A percentile compares a stretch with the other conserved stretches of the same genome.
Conservation (phyloP, 495 filamentous ascomycete species). For the Neurospora discreta region DNA sequence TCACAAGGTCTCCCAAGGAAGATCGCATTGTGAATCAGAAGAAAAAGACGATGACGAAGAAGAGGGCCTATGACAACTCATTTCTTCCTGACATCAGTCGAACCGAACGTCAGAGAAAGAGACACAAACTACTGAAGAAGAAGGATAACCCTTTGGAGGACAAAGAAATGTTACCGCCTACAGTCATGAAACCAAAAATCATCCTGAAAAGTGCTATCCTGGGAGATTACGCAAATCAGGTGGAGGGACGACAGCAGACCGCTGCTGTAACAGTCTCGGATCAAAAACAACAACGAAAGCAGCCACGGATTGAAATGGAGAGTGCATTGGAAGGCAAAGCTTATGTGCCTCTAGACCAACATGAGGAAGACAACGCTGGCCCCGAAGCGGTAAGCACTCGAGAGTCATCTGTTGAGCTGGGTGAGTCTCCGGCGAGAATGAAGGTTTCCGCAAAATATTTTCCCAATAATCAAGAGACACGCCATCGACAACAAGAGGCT, state of each 20-base stretch:
- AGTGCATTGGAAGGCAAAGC: neutral
- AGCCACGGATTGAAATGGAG: neutral
- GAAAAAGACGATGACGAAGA: neutral
- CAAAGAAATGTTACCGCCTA: neutral
- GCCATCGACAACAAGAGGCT: neutral
- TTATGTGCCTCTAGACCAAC: neutral
- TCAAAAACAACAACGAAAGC: neutral
- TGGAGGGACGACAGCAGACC: neutral
- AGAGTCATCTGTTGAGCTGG: neutral
- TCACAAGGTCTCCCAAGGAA: neutral
- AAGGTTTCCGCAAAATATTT: neutral
- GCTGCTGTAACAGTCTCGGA: neutral
- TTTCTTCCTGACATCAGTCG: neutral
- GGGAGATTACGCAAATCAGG: neutral
- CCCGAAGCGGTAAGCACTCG: neutral
- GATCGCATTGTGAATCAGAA: neutral
- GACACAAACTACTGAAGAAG: neutral
- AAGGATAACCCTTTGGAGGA: neutral
- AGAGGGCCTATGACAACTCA: slow-evolving; percentile 6
- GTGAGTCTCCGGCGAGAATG: neutral
- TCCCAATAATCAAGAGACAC: neutral
- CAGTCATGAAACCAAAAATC: neutral
- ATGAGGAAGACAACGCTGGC: neutral
- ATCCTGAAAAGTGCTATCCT: neutral
- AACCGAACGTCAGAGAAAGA: neutral